Percentiles rank a stretch among this genome's conserved stretches.
These are phyloP conservation scores for Microcyclospora tardicrescens DNA, from an alignment of 2,329 filamentous ascomycete species.

Conservation along the genomic window DNA sequence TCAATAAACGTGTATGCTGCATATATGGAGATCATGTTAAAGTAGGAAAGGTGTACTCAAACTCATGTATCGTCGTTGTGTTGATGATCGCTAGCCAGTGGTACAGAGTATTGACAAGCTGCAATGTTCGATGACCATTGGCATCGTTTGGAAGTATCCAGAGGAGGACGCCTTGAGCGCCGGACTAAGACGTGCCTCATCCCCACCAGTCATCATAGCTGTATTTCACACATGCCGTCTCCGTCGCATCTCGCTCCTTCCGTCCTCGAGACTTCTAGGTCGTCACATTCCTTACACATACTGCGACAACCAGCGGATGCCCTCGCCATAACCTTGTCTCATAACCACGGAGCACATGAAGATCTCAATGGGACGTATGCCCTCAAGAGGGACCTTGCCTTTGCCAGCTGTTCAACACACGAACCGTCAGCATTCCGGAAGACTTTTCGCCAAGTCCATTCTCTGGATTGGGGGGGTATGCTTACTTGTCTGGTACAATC, in stretches of 20 bases:
- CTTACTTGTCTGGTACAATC: constrained; percentile 79
- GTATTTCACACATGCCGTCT: too few relatives aligned
- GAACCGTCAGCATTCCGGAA: constrained; percentile 1
- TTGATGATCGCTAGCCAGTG: too few relatives aligned
- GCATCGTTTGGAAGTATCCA: too few relatives aligned
- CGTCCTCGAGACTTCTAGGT: background rate
- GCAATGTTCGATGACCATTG: too few relatives aligned
- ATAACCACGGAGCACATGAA: constrained; percentile 99
- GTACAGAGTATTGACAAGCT: too few relatives aligned
- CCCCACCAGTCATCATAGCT: too few relatives aligned
- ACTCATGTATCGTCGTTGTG: too few relatives aligned
- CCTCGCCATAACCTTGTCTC: constrained; percentile 86
- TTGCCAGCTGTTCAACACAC: constrained; percentile 45
- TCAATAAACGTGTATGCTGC: too few relatives aligned
- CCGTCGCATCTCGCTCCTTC: background rate
- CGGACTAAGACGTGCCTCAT: too few relatives aligned
- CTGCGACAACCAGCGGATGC: constrained; percentile 78
- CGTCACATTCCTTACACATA: constrained; percentile 51
- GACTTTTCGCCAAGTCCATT: background rate
- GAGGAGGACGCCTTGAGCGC: too few relatives aligned
- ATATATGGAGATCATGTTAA: too few relatives aligned
- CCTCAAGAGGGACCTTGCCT: constrained; percentile 84
- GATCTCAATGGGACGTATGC: constrained; percentile 87
- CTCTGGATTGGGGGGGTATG: background rate
- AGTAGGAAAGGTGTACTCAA: too few relatives aligned